Conservation (phyloP, 768 basidiomycete species). For the Calocybe indica region DNA sequence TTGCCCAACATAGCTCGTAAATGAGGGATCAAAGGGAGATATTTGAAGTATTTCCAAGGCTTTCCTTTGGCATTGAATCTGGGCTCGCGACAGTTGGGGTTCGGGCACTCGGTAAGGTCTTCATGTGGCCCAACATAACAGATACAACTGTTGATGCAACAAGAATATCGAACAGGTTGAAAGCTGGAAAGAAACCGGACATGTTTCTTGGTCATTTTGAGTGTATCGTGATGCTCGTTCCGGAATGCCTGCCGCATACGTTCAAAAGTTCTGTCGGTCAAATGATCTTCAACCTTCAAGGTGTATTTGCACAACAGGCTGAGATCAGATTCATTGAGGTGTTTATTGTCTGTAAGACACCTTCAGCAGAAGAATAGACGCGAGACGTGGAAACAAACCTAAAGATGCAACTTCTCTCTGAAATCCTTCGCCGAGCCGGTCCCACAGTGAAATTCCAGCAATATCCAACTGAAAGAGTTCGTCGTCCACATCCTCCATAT, state of each 20-base stretch:
- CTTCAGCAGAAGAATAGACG: background rate
- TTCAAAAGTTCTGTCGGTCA: background rate
- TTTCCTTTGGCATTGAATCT: too few relatives aligned
- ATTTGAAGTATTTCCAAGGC: too few relatives aligned
- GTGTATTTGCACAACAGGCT: too few relatives aligned
- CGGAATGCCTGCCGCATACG: background rate
- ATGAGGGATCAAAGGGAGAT: background rate
- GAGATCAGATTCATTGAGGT: too few relatives aligned
- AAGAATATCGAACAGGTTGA: background rate
- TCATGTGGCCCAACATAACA: background rate
- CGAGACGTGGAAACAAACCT: background rate
- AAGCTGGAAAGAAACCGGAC: background rate
- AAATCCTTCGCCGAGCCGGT: background rate
- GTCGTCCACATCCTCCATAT: too few relatives aligned
- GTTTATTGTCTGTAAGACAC: background rate
- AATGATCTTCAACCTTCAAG: too few relatives aligned
- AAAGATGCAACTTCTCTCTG: background rate
- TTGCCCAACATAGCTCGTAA: background rate
- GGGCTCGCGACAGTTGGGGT: too few relatives aligned
- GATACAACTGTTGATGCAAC: background rate
- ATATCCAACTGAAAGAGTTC: too few relatives aligned
- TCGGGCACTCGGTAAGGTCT: background rate
- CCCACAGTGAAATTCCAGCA: slow-evolving; percentile 1
- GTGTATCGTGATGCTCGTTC: background rate
- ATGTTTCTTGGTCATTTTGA: background rate